Percentiles rank a stretch among this genome's conserved stretches.
phyloP scores from a whole-genome alignment of 768 basidiomycete genomes.

The Calocera cornea region DNA sequence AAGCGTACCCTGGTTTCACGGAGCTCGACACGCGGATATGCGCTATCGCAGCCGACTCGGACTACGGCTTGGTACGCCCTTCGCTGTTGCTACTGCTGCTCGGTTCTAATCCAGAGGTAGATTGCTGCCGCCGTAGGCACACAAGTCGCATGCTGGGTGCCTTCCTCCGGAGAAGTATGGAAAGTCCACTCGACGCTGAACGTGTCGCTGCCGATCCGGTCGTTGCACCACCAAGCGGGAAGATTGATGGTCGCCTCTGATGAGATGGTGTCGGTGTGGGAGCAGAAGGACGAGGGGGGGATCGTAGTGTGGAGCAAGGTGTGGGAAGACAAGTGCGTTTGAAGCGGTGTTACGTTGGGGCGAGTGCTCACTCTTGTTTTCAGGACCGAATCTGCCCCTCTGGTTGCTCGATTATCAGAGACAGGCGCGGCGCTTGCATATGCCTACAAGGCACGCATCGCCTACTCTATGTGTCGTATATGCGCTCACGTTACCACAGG shows the following conservation, averaged over 20 bases:
- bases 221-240: slow-evolving; percentile 1
- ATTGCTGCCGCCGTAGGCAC: slow-evolving; percentile 57
- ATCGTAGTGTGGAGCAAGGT: slow-evolving; percentile 9
- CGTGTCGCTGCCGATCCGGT: slow-evolving; percentile 22
- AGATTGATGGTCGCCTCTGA: slow-evolving; percentile 6
- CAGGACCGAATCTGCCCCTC: neutral
- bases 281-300: slow-evolving; percentile 6
- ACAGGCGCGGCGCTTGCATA: neutral
- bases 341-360: neutral
- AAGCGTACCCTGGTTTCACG: slow-evolving; percentile 56
- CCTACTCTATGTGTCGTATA: neutral
- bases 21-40: slow-evolving; percentile 36
- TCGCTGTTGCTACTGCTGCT: neutral
- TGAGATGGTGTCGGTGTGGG: slow-evolving; percentile 9
- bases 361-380: neutral
- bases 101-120: slow-evolving; percentile 27
- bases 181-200: slow-evolving; percentile 67
- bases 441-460: neutral
- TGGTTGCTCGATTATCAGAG: neutral
- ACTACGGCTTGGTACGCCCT: slow-evolving; percentile 63
- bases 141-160: slow-evolving; percentile 65
- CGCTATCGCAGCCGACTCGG: slow-evolving; percentile 56
- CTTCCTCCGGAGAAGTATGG: slow-evolving; percentile 57
- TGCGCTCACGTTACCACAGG: slow-evolving; percentile 14
- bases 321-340: slow-evolving; percentile 10